Evolutionary conservation across 164 flowering plant genomes (phyloP).

Genomic region (Magnolia sinica): DNA sequence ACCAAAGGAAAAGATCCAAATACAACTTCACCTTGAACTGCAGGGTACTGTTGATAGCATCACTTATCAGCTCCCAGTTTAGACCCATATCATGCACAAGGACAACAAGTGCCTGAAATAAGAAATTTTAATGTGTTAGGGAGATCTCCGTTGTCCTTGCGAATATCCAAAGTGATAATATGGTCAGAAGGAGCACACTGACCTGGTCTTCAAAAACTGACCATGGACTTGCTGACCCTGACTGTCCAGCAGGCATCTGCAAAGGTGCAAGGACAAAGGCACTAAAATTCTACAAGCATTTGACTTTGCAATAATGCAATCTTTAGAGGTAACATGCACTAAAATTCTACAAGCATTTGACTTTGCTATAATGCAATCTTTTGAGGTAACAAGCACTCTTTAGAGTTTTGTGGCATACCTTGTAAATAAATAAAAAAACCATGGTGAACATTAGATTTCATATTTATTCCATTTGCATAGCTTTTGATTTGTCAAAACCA

Average conservation of each 20-base stretch:
- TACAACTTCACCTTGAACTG: slow-evolving; percentile 63
- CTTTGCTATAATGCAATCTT: neutral
- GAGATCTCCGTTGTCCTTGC: neutral
- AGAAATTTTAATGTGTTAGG: slow-evolving; percentile 1
- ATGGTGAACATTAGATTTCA: no score
- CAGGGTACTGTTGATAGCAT: slow-evolving; percentile 80
- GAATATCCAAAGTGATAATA: neutral
- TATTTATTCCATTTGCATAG: no score
- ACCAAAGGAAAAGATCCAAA: slow-evolving; percentile 6
- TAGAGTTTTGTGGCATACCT: neutral
- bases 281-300: neutral
- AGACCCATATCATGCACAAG: slow-evolving; percentile 99
- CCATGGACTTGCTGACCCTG: slow-evolving; percentile 78
- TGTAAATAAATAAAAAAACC: no score
- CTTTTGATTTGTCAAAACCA: no score
- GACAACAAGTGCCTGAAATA: slow-evolving; percentile 86
- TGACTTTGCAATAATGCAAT: neutral
- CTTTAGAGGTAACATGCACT: no score
- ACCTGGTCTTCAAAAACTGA: slow-evolving; percentile 89
- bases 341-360: neutral
- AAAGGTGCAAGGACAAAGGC: slow-evolving; percentile 1
- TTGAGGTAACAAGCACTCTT: neutral
- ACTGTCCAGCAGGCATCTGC: slow-evolving; percentile 63
- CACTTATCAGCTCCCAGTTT: slow-evolving; percentile 98
- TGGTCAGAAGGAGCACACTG: neutral